Percentiles rank a stretch among this genome's conserved stretches.
Conservation (phyloP, 768 basidiomycete species). For the Steccherinum ochraceum region DNA sequence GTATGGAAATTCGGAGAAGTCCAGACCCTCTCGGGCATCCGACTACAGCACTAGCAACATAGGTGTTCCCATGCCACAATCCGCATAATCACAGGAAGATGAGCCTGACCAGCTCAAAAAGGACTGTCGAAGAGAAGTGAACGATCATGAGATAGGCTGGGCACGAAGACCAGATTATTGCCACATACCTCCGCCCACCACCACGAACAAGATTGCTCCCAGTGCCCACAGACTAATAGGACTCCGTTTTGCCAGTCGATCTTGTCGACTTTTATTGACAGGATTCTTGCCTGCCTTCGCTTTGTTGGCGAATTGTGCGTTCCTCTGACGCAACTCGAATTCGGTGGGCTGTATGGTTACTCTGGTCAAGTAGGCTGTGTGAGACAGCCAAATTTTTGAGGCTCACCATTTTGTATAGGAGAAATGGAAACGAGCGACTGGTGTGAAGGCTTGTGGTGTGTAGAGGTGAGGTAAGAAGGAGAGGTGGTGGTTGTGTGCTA, state of each 20-base stretch:
- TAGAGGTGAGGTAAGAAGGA: background rate
- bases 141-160: background rate
- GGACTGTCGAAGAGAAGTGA: conserved; percentile 45
- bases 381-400: background rate
- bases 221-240: conserved; percentile 74
- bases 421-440: conserved; percentile 25
- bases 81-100: conserved; percentile 48
- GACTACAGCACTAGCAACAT: background rate
- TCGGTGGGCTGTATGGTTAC: conserved; percentile 58
- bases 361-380: background rate
- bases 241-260: conserved; percentile 62
- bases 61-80: background rate
- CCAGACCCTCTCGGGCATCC: background rate
- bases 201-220: conserved; percentile 67
- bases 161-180: background rate
- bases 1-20: background rate
- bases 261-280: conserved; percentile 64
- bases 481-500: conserved; percentile 2
- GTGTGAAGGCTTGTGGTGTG: conserved; percentile 7
- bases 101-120: conserved; percentile 66
- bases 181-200: conserved; percentile 70
- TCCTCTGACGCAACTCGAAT: conserved; percentile 77
- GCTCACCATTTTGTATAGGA: conserved; percentile 26
- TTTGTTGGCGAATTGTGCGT: conserved; percentile 72
- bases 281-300: conserved; percentile 73